Base-by-base conservation (phyloP, 1,139 yeast species). In the Diutina pseudorugosa region DNA sequence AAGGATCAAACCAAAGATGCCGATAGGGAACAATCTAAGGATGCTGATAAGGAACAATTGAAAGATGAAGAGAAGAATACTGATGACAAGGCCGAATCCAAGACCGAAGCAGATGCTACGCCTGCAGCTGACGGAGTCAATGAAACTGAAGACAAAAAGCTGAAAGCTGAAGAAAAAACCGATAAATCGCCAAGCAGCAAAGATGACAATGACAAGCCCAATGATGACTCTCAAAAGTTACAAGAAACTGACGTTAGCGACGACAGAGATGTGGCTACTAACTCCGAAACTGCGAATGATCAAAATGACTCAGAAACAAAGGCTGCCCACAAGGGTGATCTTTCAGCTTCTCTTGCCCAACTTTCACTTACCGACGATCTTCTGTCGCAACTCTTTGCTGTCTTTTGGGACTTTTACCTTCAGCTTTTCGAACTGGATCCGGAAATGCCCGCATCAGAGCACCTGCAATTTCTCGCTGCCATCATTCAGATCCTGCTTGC, bases 331-430 rank as follows among this genome's bases (percentile, higher is more conserved):
- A 18, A 40, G 9, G 18, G 20, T 9, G 42, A 40, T 18, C 21
- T 40, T 18, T 40, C 42, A n/a, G 20, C 18, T 5, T n/a, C 18
- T 5, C 42, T 40, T 18, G 18, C 42, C 19, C 49, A 23, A 6
- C 18, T 43, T 4, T 19, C 47, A 3, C 47, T 43, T 7, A 43
- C 47, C 11, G 47, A 25, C 2, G 49, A 45, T 8, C 47, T 25
- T 23, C 23, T 51, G n/a, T 53, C 51, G 4, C 50, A 49, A 5
- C 49, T 59, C 8, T 59, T 59, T 30, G 50, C 49, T 30, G 52
- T 57, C 1, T 85, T 89, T 62, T 83, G 93, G 83, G 65, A 68
- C 9, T 87, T 85, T 60, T 76, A 86, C 55, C 66, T 72, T 41
- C 74, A 74, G 50, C 65, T 88, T 30, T 72, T 75, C 53, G 72